These are phyloP conservation scores for Fomitopsis schrenkii DNA, from an alignment of 1,284 basidiomycete genomes.

Conservation along the genomic window DNA sequence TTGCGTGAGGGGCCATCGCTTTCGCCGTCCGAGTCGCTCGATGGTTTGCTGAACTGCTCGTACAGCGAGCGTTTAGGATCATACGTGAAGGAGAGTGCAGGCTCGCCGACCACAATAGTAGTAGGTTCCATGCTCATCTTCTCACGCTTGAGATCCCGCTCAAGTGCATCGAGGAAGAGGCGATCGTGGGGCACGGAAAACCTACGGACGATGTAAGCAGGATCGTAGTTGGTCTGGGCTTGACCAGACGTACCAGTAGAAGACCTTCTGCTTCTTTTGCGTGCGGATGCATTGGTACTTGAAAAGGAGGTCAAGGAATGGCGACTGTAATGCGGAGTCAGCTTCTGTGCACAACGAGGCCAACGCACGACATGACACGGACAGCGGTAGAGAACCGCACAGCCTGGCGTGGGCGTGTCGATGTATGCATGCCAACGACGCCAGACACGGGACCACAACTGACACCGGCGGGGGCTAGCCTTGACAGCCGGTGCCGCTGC, in stretches of 20 bases:
- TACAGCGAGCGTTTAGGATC: conserved; percentile 82
- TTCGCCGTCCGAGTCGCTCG: conserved; percentile 50
- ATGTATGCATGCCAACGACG: too few relatives aligned
- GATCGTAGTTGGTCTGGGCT: background rate
- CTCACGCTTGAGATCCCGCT: conserved; percentile 90
- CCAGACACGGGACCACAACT: too few relatives aligned
- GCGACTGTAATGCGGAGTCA: conserved; percentile 48
- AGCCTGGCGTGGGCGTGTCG: too few relatives aligned
- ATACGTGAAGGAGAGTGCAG: conserved; percentile 79
- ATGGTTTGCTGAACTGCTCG: conserved; percentile 75
- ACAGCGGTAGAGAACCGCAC: background rate
- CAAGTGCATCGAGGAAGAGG: conserved; percentile 91
- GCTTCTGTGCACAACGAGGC: background rate
- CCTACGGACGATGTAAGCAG: conserved; percentile 31
- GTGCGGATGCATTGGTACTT: conserved; percentile 94
- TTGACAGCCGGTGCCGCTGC: too few relatives aligned
- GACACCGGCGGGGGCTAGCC: too few relatives aligned
- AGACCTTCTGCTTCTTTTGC: conserved; percentile 95
- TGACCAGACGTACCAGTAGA: conserved; percentile 72
- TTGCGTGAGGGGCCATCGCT: conserved; percentile 47
- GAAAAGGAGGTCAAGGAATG: conserved; percentile 89
- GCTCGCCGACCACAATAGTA: conserved; percentile 73
- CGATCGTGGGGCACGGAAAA: conserved; percentile 89
- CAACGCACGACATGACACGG: background rate
- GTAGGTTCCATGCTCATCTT: conserved; percentile 85